Evolutionary conservation across 75 land plant species (phyloP), one percentile per base, ranked within the genome.

Genomic region (Sequoiadendron giganteum): DNA sequence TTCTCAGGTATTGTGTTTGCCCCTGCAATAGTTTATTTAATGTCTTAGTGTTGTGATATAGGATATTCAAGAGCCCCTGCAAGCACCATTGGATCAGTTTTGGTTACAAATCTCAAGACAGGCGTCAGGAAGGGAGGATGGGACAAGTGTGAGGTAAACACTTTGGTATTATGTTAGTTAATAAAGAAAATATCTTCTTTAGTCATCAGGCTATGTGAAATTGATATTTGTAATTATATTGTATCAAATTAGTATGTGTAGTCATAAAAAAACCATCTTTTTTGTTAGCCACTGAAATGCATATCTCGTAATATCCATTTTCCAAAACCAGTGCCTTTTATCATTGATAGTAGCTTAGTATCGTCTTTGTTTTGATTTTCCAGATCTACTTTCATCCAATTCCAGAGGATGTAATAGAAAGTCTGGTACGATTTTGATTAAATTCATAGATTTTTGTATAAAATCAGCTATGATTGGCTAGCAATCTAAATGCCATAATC

Each of bases 301-400:
- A 52, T 55, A 10, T 84, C 65, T 55, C 16, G 1, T 13, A 47
- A 85, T 19, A n/a, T 7, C 65, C 58, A 54, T 30, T 47, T 85
- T 52, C 32, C 43, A 34, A 36, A 85, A 85, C 11, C 3, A 54
- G 43, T 85, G 47, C 55, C 86, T 56, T 55, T 52, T 47, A 82
- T 82, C 47, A 82, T 39, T 45, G 21, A 75, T 82, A 47, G 13
- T 82, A 83, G 9, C 82, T 40, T 19, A 79, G 1, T 39, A 18
- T 40, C 21, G 8, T 21, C 14, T 82, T 85, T 34, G 40, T 85
- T 85, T 75, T 39, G 19, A 21, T 80, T 16, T 82, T 88, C 86
- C 94, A 96, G 98, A 91, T 97, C 47, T 95, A 95, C 83, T 98
- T 98, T 86, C 94, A 95, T 88, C 92, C 93, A 30, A 98, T 98